Conservation (phyloP, 2,329 filamentous ascomycete genomes). For the Beauveria rudraprayagi region DNA sequence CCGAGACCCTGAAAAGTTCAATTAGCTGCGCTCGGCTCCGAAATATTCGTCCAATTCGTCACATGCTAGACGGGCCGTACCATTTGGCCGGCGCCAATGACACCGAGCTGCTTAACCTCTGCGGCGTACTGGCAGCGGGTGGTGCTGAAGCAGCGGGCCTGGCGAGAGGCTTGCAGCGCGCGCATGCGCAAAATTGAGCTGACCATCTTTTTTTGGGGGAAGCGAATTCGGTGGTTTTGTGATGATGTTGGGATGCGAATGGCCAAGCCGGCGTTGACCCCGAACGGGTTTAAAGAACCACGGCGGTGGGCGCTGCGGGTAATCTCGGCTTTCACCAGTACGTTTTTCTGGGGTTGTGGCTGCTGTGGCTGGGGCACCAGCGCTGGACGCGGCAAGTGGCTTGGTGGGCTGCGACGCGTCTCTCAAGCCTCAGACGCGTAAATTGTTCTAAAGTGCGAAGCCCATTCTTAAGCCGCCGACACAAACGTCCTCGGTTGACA, state of each 20-base stretch:
- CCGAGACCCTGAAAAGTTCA: slow-evolving; percentile 64
- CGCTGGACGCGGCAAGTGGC: neutral
- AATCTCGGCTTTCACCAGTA: slow-evolving; percentile 32
- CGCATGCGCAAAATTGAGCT: slow-evolving; percentile 31
- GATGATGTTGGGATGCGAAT: slow-evolving; percentile 5
- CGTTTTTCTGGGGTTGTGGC: neutral
- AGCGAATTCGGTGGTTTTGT: slow-evolving; percentile 9
- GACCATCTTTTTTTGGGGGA: slow-evolving; percentile 33
- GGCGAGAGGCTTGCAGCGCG: slow-evolving; percentile 27
- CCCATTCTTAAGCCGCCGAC: slow-evolving; percentile 1
- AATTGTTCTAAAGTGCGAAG: neutral
- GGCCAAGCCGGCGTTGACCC: neutral
- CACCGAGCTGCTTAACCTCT: slow-evolving; percentile 79
- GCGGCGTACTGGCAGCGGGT: slow-evolving; percentile 51
- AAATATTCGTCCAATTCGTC: slow-evolving; percentile 18
- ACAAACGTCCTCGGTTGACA: neutral
- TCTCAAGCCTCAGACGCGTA: slow-evolving; percentile 14
- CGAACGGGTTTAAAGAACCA: slow-evolving; percentile 9
- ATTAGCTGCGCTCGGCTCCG: slow-evolving; percentile 16
- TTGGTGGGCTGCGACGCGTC: slow-evolving; percentile 5
- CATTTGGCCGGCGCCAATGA: slow-evolving; percentile 95
- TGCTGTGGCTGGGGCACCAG: too few relatives aligned
- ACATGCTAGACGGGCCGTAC: slow-evolving; percentile 44
- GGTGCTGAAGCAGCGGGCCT: slow-evolving; percentile 60
- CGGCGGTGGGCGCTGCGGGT: slow-evolving; percentile 24